Evolutionary conservation across 2,329 filamentous ascomycete species (phyloP).

Genomic region (Periconia macrospinosa): DNA sequence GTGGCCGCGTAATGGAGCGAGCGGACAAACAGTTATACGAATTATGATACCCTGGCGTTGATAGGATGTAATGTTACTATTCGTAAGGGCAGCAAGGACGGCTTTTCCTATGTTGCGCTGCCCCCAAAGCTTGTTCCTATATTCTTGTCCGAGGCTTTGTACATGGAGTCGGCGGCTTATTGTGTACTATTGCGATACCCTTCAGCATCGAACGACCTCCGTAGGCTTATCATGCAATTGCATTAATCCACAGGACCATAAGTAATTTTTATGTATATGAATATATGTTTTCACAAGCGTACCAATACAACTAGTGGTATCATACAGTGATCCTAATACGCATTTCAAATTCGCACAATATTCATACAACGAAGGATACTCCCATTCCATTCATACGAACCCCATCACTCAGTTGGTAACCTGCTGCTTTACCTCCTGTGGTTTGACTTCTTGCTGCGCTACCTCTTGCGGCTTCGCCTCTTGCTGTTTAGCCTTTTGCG

Average conservation of each 20-base stretch:
- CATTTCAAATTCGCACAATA: slow-evolving; percentile 1
- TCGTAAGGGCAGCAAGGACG: slow-evolving; percentile 8
- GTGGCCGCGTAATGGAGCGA: slow-evolving; percentile 18
- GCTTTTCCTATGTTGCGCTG: background rate
- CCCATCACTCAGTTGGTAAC: background rate
- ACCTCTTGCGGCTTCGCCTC: slow-evolving; percentile 6
- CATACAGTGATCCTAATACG: slow-evolving; percentile 5
- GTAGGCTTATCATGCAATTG: too few relatives aligned
- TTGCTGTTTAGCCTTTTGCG: slow-evolving; percentile 15
- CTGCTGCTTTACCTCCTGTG: too few relatives aligned
- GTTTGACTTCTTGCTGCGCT: too few relatives aligned
- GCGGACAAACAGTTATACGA: slow-evolving; percentile 4
- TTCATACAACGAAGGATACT: slow-evolving; percentile 1
- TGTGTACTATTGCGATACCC: slow-evolving; percentile 20
- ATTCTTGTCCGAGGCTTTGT: background rate
- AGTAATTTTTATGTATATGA: too few relatives aligned
- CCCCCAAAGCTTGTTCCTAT: slow-evolving; percentile 18
- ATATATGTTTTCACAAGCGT: background rate
- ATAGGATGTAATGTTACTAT: slow-evolving; percentile 8
- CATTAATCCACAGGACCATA: too few relatives aligned
- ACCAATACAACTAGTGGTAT: slow-evolving; percentile 5
- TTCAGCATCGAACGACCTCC: slow-evolving; percentile 10
- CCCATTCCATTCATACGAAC: background rate
- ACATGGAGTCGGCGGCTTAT: slow-evolving; percentile 10
- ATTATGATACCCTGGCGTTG: slow-evolving; percentile 4